phyloP scores from a whole-genome alignment of 352 stramenopile species.

The Phytophthora sp. region DNA sequence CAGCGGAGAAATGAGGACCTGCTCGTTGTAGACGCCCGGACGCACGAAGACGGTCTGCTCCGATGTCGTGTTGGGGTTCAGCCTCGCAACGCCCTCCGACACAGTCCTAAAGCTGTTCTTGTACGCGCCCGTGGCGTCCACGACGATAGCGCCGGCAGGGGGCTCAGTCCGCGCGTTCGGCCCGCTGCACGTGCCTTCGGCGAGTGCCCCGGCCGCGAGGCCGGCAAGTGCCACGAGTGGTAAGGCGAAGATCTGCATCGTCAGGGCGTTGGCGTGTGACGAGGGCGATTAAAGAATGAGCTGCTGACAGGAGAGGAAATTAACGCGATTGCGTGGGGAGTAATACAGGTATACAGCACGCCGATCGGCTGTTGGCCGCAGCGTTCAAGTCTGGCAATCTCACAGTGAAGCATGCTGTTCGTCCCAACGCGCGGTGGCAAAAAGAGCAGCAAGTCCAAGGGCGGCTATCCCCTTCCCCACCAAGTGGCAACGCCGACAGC shows the following conservation, averaged over 20 bases:
- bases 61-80: constrained; percentile 21
- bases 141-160: constrained; percentile 20
- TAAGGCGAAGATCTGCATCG: constrained; percentile 22
- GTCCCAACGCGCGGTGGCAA: constrained; percentile 7
- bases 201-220: constrained; percentile 11
- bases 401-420: not conserved
- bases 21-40: constrained; percentile 30
- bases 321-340: not conserved
- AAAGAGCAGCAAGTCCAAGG: too few species aligned
- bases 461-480: constrained; percentile 20
- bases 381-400: not conserved
- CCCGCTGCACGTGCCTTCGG: constrained; percentile 11
- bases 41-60: constrained; percentile 32
- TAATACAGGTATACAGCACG: not conserved
- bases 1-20: constrained; percentile 17
- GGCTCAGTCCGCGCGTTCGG: constrained; percentile 19
- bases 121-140: constrained; percentile 25
- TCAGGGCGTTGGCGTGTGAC: constrained; percentile 3
- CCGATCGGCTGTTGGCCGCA: not conserved
- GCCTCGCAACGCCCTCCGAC: constrained; percentile 10
- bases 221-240: constrained; percentile 21
- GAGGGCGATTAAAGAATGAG: constrained; percentile 18
- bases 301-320: not conserved
- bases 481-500: constrained; percentile 23
- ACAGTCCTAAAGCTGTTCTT: constrained; percentile 31